Conservation (phyloP, 176 grass and related monocot genomes). For the Juncus inflexus region DNA sequence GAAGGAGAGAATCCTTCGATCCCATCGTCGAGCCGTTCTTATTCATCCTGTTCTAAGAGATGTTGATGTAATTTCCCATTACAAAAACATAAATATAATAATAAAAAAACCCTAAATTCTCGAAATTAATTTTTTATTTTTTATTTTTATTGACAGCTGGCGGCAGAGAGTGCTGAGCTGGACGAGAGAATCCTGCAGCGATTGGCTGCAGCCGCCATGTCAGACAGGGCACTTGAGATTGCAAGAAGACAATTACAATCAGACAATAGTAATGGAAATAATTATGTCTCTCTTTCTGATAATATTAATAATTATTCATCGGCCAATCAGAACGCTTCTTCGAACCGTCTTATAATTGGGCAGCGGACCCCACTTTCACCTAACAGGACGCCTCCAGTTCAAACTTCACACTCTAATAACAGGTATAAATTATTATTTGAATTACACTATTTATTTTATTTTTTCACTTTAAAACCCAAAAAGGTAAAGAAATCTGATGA, state of each 20-base stretch:
- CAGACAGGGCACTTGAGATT: constrained; percentile 60
- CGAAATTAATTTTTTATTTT: not conserved
- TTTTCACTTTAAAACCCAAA: not conserved
- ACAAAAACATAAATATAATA: not conserved
- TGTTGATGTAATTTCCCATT: constrained; percentile 37
- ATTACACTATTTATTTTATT: no score
- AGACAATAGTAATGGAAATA: constrained; percentile 40
- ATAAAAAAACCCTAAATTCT: not conserved
- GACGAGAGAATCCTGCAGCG: constrained; percentile 83
- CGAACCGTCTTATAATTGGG: constrained; percentile 16
- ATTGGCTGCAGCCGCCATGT: constrained; percentile 62
- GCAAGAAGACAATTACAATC: constrained; percentile 60
- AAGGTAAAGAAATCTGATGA: not conserved
- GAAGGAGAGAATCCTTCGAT: constrained; percentile 57
- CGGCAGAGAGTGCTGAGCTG: constrained; percentile 64
- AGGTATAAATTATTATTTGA: constrained; percentile 2
- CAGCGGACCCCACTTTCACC: not conserved
- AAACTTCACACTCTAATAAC: constrained; percentile 9
- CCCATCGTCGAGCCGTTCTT: constrained; percentile 51
- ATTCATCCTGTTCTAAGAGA: constrained; percentile 72
- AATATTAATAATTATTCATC: constrained; percentile 36
- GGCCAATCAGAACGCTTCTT: constrained; percentile 35
- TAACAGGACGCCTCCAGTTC: constrained; percentile 8
- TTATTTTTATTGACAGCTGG: constrained; percentile 52
- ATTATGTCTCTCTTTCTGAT: constrained; percentile 45